Base-by-base conservation (phyloP, 1,284 basidiomycete species). In the Fomes fomentarius region DNA sequence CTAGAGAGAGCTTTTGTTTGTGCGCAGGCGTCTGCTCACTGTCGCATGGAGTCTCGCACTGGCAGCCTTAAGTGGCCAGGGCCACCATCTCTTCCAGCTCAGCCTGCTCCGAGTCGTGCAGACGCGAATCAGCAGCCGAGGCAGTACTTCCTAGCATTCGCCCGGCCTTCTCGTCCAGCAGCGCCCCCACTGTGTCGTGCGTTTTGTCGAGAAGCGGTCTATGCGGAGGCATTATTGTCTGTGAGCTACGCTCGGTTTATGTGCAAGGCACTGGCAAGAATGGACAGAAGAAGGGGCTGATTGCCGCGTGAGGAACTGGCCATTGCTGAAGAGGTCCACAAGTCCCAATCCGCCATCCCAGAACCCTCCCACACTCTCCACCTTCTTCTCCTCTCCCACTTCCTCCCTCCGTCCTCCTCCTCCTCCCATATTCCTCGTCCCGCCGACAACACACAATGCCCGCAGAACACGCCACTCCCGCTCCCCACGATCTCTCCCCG, bases 401-500 rank as follows among this genome's bases (percentile, higher is more conserved):
- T 52, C 55, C 39, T 25, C 39, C 31, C 22, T 40, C 37, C 50
- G 42, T 51, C 57, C 52, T 53, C 60, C 41, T 55, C 48, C n/a
- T n/a, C 43, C 60, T 58, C 54, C 52, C 48, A 47, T 48, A 52
- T 38, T 41, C 58, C 40, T 42, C 45, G 38, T 39, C 50, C 35
- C 28, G 52, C 47, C 41, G 47, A 40, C 55, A 43, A 43, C 49
- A 14, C 17, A 47, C 52, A 55, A 61, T 74, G 72, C 73, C 72
- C 58, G 68, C 70, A 56, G 71, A 69, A 60, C 69, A 69, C 50
- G 59, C 65, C 41, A 57, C 64, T 22, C 54, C 63, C 47, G 47
- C 57, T 24, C 37, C 50, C 44, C 62, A 66, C 47, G 56, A 66
- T 56, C 58, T 59, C 45, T 58, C 61, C 38, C 67, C 65, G 21